Percentiles rank a stretch among this genome's conserved stretches.
Evolutionary conservation across 305 asterid genomes (phyloP).

Genomic region (Ilex paraguariensis): DNA sequence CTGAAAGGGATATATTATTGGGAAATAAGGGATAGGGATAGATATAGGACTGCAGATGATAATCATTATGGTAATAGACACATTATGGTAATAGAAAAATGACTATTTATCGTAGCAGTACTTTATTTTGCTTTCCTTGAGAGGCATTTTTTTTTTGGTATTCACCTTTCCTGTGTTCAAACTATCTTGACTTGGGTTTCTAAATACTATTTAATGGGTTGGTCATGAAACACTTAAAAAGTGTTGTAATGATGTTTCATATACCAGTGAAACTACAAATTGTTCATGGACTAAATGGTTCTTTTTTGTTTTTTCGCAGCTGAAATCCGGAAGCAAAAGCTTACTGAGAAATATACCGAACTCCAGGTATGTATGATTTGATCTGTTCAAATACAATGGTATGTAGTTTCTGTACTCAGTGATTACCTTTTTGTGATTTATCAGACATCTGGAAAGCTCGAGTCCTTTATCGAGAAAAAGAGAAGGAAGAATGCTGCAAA

Average conservation of each 20-base stretch:
- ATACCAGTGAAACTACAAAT: neutral
- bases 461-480: slow-evolving; percentile 75
- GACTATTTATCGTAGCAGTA: too few species aligned
- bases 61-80: too few species aligned
- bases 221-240: neutral
- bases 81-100: too few species aligned
- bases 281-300: neutral
- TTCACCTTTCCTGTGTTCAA: neutral
- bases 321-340: slow-evolving; percentile 65
- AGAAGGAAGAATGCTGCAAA: slow-evolving; percentile 82
- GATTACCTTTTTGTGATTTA: slow-evolving; percentile 2
- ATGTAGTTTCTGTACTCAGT: neutral
- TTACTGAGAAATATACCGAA: slow-evolving; percentile 68
- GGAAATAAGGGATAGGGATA: too few species aligned
- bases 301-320: slow-evolving; percentile 44
- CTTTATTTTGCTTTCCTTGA: too few species aligned
- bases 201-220: neutral
- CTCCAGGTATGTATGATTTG: slow-evolving; percentile 53
- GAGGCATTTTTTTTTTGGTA: too few species aligned
- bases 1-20: too few species aligned
- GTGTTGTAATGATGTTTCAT: neutral
- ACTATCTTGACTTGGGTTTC: neutral
- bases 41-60: too few species aligned
- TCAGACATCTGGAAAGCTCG: slow-evolving; percentile 78
- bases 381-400: neutral